phyloP scores from a whole-genome alignment of 1,139 yeast genomes.

The Debaryomyces singareniensis region DNA sequence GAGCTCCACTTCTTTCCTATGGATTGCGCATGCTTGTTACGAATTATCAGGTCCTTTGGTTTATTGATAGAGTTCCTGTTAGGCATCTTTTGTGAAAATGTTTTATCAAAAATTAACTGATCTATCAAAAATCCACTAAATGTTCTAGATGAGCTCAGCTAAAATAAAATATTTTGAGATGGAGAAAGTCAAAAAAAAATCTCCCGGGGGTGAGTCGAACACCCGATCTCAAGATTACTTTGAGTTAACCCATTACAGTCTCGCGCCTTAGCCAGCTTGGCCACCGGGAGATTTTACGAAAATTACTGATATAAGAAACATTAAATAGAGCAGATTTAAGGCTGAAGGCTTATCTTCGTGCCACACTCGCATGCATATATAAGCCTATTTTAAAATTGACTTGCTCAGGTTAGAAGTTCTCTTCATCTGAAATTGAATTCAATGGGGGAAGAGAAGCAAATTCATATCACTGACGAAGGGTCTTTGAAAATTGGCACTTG shows the following conservation, averaged over 20 bases:
- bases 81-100: conserved; percentile 46
- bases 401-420: no score
- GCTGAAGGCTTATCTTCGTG: no score
- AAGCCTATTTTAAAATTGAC: no score
- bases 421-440: no score
- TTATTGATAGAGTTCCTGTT: conserved; percentile 74
- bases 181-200: conserved; percentile 21
- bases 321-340: no score
- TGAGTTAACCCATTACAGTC: conserved; percentile 58
- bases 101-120: background rate
- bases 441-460: no score
- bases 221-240: conserved; percentile 74
- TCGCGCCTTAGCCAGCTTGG: conserved; percentile 81
- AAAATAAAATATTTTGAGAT: conserved; percentile 1
- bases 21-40: conserved; percentile 48
- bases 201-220: conserved; percentile 86
- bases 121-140: background rate
- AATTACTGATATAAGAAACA: no score
- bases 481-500: no score
- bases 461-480: no score
- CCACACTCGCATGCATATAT: no score
- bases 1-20: conserved; percentile 53
- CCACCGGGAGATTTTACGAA: conserved; percentile 78
- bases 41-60: conserved; percentile 59
- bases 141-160: background rate